phyloP scores from a whole-genome alignment of 2,329 filamentous ascomycete species.

The Fragosphaeria purpurea region DNA sequence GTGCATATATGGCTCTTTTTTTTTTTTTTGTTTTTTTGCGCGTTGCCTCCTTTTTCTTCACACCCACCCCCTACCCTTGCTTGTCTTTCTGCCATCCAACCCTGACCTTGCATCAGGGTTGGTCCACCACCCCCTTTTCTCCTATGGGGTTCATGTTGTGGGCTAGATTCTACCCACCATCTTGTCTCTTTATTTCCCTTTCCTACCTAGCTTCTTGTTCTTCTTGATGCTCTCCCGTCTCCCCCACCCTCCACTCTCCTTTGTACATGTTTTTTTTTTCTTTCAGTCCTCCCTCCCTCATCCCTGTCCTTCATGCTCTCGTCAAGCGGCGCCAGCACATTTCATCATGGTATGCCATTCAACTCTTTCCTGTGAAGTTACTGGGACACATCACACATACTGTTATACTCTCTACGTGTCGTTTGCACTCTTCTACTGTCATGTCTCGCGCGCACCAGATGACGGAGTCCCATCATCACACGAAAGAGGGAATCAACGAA shows the following conservation, averaged over 20 bases:
- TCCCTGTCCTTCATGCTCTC: background rate
- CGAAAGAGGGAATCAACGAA: background rate
- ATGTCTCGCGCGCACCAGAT: too few species aligned
- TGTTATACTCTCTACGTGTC: too few species aligned
- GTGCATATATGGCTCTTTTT: too few species aligned
- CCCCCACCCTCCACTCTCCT: background rate
- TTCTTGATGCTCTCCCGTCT: slow-evolving; percentile 2
- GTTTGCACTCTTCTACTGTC: too few species aligned
- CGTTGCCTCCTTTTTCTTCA: too few species aligned
- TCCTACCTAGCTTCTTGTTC: slow-evolving; percentile 3
- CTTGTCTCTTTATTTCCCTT: background rate
- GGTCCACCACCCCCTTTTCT: background rate
- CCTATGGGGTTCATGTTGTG: background rate
- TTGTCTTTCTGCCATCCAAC: background rate
- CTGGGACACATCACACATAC: too few species aligned
- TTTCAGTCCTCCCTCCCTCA: background rate
- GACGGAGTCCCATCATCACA: too few species aligned
- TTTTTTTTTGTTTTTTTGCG: too few species aligned
- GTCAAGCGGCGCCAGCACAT: background rate
- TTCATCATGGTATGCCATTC: background rate
- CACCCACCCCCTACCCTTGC: slow-evolving; percentile 1
- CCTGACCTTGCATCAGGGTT: slow-evolving; percentile 2
- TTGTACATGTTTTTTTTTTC: background rate
- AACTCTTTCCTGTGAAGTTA: background rate
- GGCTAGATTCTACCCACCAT: background rate